Evolutionary conservation across 2,329 filamentous ascomycete species (phyloP).

Genomic region (Diplocarpon rosae): DNA sequence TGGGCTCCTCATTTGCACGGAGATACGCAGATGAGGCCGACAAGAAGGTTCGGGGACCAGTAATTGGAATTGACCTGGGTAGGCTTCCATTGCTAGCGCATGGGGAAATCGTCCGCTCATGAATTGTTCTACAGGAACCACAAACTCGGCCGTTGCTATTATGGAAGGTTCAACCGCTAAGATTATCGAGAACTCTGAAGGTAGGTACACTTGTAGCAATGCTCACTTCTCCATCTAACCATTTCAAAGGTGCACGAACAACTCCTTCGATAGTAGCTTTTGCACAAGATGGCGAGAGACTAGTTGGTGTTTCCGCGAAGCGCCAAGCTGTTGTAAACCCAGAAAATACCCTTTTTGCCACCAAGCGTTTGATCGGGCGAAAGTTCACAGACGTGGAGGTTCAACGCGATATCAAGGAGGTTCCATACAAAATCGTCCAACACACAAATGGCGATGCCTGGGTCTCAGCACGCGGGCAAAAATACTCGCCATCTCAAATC

Average conservation of each 20-base stretch:
- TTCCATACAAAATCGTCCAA: constrained; percentile 97
- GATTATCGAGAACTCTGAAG: constrained; percentile 97
- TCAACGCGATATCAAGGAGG: constrained; percentile 93
- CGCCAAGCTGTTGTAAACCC: constrained; percentile 97
- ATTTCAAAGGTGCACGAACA: constrained; percentile 61
- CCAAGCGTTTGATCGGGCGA: constrained; percentile 95
- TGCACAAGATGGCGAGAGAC: constrained; percentile 85
- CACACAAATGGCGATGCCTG: constrained; percentile 94
- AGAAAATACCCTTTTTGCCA: constrained; percentile 96
- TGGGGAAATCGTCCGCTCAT: constrained; percentile 14
- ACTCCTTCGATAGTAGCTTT: constrained; percentile 94
- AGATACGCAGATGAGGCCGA: constrained; percentile 66
- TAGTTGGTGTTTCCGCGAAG: constrained; percentile 96
- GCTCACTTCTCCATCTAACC: constrained; percentile 9
- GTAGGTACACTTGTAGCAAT: constrained; percentile 35
- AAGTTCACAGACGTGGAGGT: constrained; percentile 93
- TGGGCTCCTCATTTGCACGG: constrained; percentile 63
- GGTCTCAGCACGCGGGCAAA: constrained; percentile 86
- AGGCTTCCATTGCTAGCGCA: constrained; percentile 29
- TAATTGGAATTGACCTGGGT: constrained; percentile 98
- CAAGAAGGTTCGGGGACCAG: constrained; percentile 83
- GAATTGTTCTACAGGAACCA: constrained; percentile 50
- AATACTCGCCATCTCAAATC: constrained; percentile 96
- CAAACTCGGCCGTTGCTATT: constrained; percentile 92
- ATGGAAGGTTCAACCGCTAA: constrained; percentile 95